These are phyloP conservation scores for Tubosaeta sp. DNA, from an alignment of 768 basidiomycete species.

Conservation along the genomic window DNA sequence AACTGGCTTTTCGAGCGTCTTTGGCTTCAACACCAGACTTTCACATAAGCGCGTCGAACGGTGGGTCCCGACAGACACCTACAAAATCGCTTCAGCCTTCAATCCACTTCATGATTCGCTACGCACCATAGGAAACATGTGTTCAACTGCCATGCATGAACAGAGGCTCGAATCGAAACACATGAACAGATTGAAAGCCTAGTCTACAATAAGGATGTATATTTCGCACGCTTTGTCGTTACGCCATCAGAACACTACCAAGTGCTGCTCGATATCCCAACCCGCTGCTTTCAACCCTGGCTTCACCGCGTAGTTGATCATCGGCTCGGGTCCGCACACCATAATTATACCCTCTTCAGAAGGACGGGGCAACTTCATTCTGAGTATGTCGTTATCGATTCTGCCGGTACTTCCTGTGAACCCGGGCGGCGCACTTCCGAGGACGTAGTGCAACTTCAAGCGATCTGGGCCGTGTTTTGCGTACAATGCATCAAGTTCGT, in stretches of 20 bases:
- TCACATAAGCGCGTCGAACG: no score
- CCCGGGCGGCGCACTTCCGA: constrained; percentile 30
- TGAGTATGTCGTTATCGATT: constrained; percentile 37
- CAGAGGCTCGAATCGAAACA: no score
- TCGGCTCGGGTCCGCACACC: constrained; percentile 47
- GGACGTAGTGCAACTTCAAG: constrained; percentile 42
- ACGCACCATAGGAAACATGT: no score
- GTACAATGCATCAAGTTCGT: constrained; percentile 43
- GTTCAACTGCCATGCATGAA: no score
- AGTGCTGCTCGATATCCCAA: constrained; percentile 31
- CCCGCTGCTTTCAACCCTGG: constrained; percentile 31
- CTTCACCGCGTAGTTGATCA: constrained; percentile 33
- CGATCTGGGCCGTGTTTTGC: constrained; percentile 25
- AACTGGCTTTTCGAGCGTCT: no score
- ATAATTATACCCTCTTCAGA: constrained; percentile 38
- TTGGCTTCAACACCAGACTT: no score
- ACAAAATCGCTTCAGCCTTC: no score
- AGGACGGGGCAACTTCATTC: constrained; percentile 37
- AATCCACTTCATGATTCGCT: no score
- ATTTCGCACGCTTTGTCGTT: not conserved
- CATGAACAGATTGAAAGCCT: no score
- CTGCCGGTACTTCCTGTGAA: constrained; percentile 43
- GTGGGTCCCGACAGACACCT: no score
- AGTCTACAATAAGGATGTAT: not conserved
- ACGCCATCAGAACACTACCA: constrained; percentile 33